These are phyloP conservation scores for Allium cepa DNA, from an alignment of 106 monocot genomes.

Conservation along the genomic window DNA sequence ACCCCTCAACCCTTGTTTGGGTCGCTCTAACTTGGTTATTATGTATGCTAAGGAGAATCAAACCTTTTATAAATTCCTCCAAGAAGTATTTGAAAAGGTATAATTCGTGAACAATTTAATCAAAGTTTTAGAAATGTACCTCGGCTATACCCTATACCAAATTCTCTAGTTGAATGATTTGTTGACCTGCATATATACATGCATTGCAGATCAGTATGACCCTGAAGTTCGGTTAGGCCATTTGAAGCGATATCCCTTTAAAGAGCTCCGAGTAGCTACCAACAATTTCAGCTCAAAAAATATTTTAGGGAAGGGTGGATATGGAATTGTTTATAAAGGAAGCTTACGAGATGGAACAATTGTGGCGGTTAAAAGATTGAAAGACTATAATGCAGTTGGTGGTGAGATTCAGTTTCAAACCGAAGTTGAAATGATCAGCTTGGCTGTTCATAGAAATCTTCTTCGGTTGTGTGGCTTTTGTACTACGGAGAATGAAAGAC, in stretches of 20 bases:
- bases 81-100: no score
- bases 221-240: conserved; percentile 81
- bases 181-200: no score
- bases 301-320: conserved; percentile 88
- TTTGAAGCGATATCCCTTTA: conserved; percentile 71
- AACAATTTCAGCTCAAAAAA: conserved; percentile 83
- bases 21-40: no score
- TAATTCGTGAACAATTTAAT: no score
- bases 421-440: conserved; percentile 91
- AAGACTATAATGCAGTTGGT: conserved; percentile 68
- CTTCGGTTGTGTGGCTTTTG: conserved; percentile 79
- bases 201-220: conserved; percentile 78
- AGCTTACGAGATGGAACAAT: conserved; percentile 65
- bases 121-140: no score
- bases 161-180: no score
- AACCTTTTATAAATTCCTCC: no score
- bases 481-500: conserved; percentile 69
- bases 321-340: conserved; percentile 91
- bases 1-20: no score
- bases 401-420: conserved; percentile 92
- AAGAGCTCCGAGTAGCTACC: conserved; percentile 81
- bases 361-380: conserved; percentile 88
- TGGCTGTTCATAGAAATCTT: conserved; percentile 88
- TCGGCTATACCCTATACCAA: no score
- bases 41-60: no score